Conservation (phyloP, 2,329 filamentous ascomycete genomes). For the Canariomyces notabilis region DNA sequence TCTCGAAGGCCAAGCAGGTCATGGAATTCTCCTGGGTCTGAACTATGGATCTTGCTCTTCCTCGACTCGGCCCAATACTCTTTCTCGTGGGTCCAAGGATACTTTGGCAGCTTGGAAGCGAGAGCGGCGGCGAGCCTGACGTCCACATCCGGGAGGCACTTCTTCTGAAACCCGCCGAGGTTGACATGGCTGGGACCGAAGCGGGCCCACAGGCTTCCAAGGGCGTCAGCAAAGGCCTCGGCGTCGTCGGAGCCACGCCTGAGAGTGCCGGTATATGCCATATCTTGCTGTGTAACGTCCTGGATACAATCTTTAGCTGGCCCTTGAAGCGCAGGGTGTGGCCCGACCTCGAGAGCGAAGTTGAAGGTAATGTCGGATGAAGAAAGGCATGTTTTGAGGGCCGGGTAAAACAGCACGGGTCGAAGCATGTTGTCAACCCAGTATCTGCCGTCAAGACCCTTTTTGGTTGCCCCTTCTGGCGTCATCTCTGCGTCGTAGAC, state of each 20-base stretch:
- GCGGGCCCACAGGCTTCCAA: neutral
- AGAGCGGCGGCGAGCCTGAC: too few species aligned
- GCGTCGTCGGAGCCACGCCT: neutral
- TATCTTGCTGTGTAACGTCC: neutral
- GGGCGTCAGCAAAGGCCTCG: neutral
- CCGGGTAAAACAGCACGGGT: slow-evolving; percentile 13
- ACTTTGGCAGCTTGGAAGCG: too few species aligned
- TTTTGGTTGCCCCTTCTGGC: too few species aligned
- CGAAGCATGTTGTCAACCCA: slow-evolving; percentile 15
- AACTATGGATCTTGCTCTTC: neutral
- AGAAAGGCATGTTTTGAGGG: slow-evolving; percentile 1
- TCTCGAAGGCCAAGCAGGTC: neutral
- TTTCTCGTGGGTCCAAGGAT: too few species aligned
- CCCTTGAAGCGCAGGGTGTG: slow-evolving; percentile 14
- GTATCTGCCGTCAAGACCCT: slow-evolving; percentile 9
- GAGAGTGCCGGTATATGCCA: neutral
- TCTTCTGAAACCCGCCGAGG: neutral
- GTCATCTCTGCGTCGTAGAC: neutral
- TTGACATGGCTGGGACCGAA: neutral
- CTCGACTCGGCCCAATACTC: too few species aligned
- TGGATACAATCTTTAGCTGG: slow-evolving; percentile 8
- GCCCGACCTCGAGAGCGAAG: slow-evolving; percentile 15
- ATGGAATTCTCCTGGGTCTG: neutral
- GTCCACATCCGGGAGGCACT: too few species aligned
- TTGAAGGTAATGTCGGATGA: neutral